phyloP scores from a whole-genome alignment of 1,284 basidiomycete genomes.

The Malassezia nana region DNA sequence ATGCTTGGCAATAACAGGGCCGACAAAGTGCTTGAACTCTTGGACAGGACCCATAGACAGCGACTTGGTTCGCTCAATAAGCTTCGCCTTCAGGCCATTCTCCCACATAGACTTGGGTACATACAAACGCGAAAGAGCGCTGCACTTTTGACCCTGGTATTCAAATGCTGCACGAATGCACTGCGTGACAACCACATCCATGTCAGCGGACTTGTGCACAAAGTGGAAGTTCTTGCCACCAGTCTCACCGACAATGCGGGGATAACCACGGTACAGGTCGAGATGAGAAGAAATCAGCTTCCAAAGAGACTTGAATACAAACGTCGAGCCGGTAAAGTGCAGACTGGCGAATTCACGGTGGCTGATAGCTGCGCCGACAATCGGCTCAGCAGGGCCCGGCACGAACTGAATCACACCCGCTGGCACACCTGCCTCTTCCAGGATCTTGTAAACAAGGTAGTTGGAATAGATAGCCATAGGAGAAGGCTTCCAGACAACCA shows the following conservation, averaged over 20 bases:
- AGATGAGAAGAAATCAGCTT: slow-evolving; percentile 78
- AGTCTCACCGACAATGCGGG: slow-evolving; percentile 81
- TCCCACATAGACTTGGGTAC: slow-evolving; percentile 79
- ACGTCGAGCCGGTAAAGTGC: slow-evolving; percentile 94
- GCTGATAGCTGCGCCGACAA: slow-evolving; percentile 51
- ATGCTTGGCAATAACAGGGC: slow-evolving; percentile 79
- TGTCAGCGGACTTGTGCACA: slow-evolving; percentile 74
- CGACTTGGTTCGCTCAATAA: slow-evolving; percentile 65
- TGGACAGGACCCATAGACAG: slow-evolving; percentile 73
- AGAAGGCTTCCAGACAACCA: slow-evolving; percentile 93
- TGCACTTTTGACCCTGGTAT: slow-evolving; percentile 98
- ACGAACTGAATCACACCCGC: slow-evolving; percentile 94
- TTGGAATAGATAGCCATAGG: slow-evolving; percentile 90
- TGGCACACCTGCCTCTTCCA: slow-evolving; percentile 86
- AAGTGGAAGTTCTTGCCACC: slow-evolving; percentile 98
- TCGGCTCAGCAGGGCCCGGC: slow-evolving; percentile 52
- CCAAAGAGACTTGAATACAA: slow-evolving; percentile 81
- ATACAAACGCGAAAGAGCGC: slow-evolving; percentile 81
- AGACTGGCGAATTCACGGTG: slow-evolving; percentile 75
- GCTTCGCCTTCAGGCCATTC: slow-evolving; percentile 70
- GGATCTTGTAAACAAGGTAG: slow-evolving; percentile 82
- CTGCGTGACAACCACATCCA: slow-evolving; percentile 78
- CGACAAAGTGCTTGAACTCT: slow-evolving; percentile 79
- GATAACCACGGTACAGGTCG: slow-evolving; percentile 65
- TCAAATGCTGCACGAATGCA: slow-evolving; percentile 83